phyloP scores from a whole-genome alignment of 495 filamentous ascomycete genomes.

The Trichoderma asperelloides region DNA sequence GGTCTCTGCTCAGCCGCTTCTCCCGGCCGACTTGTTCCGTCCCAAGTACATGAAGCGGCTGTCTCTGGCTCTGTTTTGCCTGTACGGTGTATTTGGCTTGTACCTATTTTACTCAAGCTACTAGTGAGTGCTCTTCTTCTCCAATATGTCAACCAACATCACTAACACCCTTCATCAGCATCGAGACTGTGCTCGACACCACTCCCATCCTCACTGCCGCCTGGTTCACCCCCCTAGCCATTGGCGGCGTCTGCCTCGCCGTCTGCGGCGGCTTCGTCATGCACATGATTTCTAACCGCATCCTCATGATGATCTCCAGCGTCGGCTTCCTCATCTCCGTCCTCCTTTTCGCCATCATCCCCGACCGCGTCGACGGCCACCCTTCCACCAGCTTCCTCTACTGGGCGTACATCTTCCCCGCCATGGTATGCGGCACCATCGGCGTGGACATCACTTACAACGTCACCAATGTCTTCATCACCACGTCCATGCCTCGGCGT shows the following conservation, averaged over 20 bases:
- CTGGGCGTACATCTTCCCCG: slow-evolving; percentile 63
- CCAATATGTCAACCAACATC: background rate
- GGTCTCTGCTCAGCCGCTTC: slow-evolving; percentile 60
- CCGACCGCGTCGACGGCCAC: slow-evolving; percentile 18
- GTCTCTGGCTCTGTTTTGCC: slow-evolving; percentile 56
- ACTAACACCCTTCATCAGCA: slow-evolving; percentile 32
- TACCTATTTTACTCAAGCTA: slow-evolving; percentile 71
- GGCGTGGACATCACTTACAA: slow-evolving; percentile 82
- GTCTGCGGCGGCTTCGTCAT: slow-evolving; percentile 65
- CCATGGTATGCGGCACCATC: slow-evolving; percentile 74
- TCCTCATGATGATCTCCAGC: slow-evolving; percentile 60
- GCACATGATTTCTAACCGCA: slow-evolving; percentile 63
- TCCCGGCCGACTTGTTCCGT: slow-evolving; percentile 66
- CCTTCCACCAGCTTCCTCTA: slow-evolving; percentile 36
- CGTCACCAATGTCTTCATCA: slow-evolving; percentile 78
- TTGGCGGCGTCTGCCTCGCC: slow-evolving; percentile 65
- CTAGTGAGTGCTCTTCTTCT: slow-evolving; percentile 49
- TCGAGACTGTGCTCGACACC: slow-evolving; percentile 55
- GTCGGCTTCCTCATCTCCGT: slow-evolving; percentile 55
- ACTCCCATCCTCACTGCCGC: slow-evolving; percentile 63
- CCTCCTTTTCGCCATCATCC: slow-evolving; percentile 65
- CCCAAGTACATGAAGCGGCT: slow-evolving; percentile 66
- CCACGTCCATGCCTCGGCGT: slow-evolving; percentile 57
- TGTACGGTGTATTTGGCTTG: slow-evolving; percentile 68
- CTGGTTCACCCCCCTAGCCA: slow-evolving; percentile 70